Percentiles rank a stretch among this genome's conserved stretches.
Conservation (phyloP, 2,329 filamentous ascomycete species). For the Westerdykella sp. region DNA sequence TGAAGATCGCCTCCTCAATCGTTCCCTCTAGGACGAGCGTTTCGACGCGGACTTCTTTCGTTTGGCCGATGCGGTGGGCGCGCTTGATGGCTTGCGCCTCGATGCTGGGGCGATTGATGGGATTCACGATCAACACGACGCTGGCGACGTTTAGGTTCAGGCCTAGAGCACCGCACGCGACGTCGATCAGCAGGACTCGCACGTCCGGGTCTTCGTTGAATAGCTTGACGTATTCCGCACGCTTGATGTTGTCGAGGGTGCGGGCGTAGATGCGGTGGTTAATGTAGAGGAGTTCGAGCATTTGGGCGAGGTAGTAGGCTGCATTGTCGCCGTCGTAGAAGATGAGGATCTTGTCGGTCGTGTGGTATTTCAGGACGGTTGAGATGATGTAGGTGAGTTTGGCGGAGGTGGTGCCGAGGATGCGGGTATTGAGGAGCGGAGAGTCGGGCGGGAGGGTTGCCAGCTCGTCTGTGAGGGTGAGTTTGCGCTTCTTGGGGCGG, state of each 20-base stretch:
- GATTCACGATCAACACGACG: conserved; percentile 82
- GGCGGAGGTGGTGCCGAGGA: conserved; percentile 76
- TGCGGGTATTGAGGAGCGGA: conserved; percentile 53
- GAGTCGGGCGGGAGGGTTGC: conserved; percentile 39
- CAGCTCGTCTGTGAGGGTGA: conserved; percentile 25
- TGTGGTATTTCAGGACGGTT: conserved; percentile 60
- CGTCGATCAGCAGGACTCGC: conserved; percentile 81
- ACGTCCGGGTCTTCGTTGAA: conserved; percentile 67
- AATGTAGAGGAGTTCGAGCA: conserved; percentile 64
- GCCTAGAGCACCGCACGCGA: conserved; percentile 82
- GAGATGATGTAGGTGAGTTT: conserved; percentile 85
- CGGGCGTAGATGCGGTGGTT: conserved; percentile 63
- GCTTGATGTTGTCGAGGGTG: conserved; percentile 53
- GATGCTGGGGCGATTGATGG: conserved; percentile 75
- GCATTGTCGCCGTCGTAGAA: conserved; percentile 89
- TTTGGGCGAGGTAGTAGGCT: conserved; percentile 78
- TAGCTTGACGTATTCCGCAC: conserved; percentile 68
- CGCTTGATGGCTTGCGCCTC: conserved; percentile 90
- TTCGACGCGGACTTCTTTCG: conserved; percentile 71
- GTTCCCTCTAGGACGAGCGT: conserved; percentile 75
- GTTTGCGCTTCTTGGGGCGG: conserved; percentile 26
- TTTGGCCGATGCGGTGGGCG: conserved; percentile 81
- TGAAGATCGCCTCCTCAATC: conserved; percentile 77
- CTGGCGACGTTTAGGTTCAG: conserved; percentile 79
- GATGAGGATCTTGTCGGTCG: conserved; percentile 76